Base-by-base conservation (phyloP, 768 basidiomycete genomes). In the Boletus rufocinnamomeus region DNA sequence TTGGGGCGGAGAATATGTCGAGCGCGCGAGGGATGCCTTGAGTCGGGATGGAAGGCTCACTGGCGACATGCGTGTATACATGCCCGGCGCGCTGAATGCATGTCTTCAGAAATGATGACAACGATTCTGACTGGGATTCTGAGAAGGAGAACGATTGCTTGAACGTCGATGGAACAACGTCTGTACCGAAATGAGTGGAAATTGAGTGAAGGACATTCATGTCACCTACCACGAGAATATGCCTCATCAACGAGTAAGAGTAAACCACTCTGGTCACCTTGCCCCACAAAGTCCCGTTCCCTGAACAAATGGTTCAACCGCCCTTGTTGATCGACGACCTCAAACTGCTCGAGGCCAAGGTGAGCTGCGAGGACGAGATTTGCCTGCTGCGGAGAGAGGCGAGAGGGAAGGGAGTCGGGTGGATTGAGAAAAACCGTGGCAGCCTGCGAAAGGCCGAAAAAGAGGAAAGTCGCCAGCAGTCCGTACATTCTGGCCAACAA, bases 331-430 rank as follows among this genome's bases (percentile, higher is more conserved):
- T 76, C 76, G 30, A 84, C 69, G 27, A 76, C 73, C 66, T 88
- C 86, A 62, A 86, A 85, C 21, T 73, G 73, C 64, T 91, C 89
- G 6, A 91, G 79, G n/a, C 86, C 84, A 13, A 91, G 80, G 69
- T 91, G 88, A 53, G 81, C 82, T 21, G 88, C 82, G 34, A 92
- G 75, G 7, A 78, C 82, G 37, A 82, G 78, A 63, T 80, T 84
- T 44, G 86, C 86, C 50, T 83, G 81, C 43, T 80, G 77, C 28
- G 79, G 76, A 21, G 82, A 79, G 27, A 85, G 72, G 21, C 63
- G 72, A 6, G 80, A 65, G 1, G 72, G 77, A 45, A 77, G 65
- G 14, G 69, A 66, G 3, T 75, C 61, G 8, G 69, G 61, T 43
- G 89, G 85, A 55, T 79, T 79, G 19, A 90, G 75, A 68, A 85